Evolutionary conservation across 257 asterid species (phyloP).

Genomic region (Paulownia fortunei): DNA sequence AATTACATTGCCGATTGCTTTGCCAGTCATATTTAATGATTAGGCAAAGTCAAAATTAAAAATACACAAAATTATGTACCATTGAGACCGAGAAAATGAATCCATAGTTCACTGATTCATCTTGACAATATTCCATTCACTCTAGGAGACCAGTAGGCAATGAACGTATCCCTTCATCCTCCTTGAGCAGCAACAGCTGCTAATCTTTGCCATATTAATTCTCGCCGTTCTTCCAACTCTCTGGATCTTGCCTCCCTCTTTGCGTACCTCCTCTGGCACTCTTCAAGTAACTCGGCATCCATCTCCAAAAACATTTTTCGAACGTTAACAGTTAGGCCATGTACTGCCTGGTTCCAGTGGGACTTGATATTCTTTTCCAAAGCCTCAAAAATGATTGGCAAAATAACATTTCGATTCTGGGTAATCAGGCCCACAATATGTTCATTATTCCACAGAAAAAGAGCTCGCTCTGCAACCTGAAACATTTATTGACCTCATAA

Average conservation of each 20-base stretch:
- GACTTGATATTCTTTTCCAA: slow-evolving; percentile 69
- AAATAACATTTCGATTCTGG: slow-evolving; percentile 60
- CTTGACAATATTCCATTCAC: slow-evolving; percentile 24
- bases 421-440: slow-evolving; percentile 70
- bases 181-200: slow-evolving; percentile 59
- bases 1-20: slow-evolving; percentile 54
- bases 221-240: slow-evolving; percentile 62
- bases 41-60: slow-evolving; percentile 41
- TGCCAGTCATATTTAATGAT: slow-evolving; percentile 37
- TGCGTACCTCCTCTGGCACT: slow-evolving; percentile 64
- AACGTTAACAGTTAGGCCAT: slow-evolving; percentile 65
- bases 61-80: slow-evolving; percentile 42
- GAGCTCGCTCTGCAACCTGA: slow-evolving; percentile 91
- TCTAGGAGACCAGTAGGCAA: neutral
- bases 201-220: slow-evolving; percentile 74
- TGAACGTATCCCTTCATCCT: slow-evolving; percentile 27
- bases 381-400: slow-evolving; percentile 77
- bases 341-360: slow-evolving; percentile 89
- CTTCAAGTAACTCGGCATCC: slow-evolving; percentile 73
- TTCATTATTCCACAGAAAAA: slow-evolving; percentile 77
- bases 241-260: slow-evolving; percentile 53
- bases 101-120: slow-evolving; percentile 37
- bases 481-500: slow-evolving; percentile 28
- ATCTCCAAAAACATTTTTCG: slow-evolving; percentile 74
- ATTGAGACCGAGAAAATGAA: slow-evolving; percentile 31